These are phyloP conservation scores for Eucommia ulmoides DNA, from an alignment of 257 asterid genomes.

Conservation along the genomic window DNA sequence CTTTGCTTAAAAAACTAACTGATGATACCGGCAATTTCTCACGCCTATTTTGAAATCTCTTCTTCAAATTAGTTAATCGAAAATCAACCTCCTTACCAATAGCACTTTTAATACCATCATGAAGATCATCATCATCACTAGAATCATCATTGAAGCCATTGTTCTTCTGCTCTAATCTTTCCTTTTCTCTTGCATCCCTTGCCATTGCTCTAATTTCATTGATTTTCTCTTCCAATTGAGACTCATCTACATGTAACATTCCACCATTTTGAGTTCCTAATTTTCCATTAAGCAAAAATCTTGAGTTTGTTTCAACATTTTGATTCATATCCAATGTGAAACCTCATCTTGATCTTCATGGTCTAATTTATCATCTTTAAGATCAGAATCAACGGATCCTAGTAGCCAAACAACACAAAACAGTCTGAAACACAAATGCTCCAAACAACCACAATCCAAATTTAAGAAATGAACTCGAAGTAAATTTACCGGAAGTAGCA, in stretches of 20 bases:
- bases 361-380: constrained; percentile 10
- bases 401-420: constrained; percentile 54
- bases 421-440: constrained; percentile 51
- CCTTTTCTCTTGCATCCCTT: constrained; percentile 63
- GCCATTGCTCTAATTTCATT: constrained; percentile 75
- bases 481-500: constrained; percentile 15
- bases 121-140: constrained; percentile 17
- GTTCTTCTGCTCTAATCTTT: constrained; percentile 34
- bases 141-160: constrained; percentile 7
- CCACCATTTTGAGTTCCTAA: constrained; percentile 18
- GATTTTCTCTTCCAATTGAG: constrained; percentile 53
- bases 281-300: constrained; percentile 12
- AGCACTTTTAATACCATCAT: constrained; percentile 31
- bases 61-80: constrained; percentile 39
- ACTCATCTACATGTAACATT: constrained; percentile 20
- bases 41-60: constrained; percentile 26
- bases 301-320: constrained; percentile 14
- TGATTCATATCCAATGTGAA: constrained; percentile 17
- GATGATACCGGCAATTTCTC: constrained; percentile 20
- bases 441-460: constrained; percentile 54
- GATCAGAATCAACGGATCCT: constrained; percentile 24
- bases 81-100: constrained; percentile 57
- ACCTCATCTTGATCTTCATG: constrained; percentile 12
- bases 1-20: constrained; percentile 16
- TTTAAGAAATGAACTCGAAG: constrained; percentile 26